phyloP scores from a whole-genome alignment of 176 grass and related monocot species.

The Bolboschoenus planiculmis region DNA sequence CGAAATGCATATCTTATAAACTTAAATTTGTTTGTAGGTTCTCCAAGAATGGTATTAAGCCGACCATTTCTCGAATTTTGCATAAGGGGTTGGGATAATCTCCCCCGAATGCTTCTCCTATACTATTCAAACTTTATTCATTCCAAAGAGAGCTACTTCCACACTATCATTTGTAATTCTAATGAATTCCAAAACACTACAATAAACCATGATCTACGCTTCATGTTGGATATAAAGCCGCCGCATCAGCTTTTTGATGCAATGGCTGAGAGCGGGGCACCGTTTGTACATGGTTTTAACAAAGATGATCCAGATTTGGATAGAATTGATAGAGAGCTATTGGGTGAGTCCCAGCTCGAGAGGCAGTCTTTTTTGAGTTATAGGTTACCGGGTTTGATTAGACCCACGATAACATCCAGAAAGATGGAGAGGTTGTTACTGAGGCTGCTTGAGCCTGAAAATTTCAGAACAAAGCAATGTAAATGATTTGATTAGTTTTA shows the following conservation, averaged over 20 bases:
- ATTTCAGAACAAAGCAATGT: constrained; percentile 23
- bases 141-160: constrained; percentile 29
- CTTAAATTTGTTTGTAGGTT: constrained; percentile 14
- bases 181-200: constrained; percentile 37
- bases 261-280: constrained; percentile 26
- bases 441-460: constrained; percentile 9
- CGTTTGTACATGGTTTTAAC: constrained; percentile 24
- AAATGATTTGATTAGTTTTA: constrained; percentile 13
- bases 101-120: constrained; percentile 26
- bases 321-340: constrained; percentile 31
- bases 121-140: constrained; percentile 30
- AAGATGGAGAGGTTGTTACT: constrained; percentile 20
- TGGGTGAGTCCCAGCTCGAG: constrained; percentile 7
- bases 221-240: constrained; percentile 6
- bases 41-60: constrained; percentile 32
- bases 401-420: not conserved
- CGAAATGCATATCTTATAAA: not conserved
- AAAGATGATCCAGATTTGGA: constrained; percentile 19
- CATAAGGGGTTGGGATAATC: constrained; percentile 33
- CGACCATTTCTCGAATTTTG: constrained; percentile 29
- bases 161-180: constrained; percentile 34
- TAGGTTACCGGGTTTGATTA: constrained; percentile 3
- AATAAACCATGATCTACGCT: constrained; percentile 28
- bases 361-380: constrained; percentile 12
- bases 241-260: constrained; percentile 19